Evolutionary conservation across 345 rosid species (phyloP).

Genomic region (Anacardium occidentale): DNA sequence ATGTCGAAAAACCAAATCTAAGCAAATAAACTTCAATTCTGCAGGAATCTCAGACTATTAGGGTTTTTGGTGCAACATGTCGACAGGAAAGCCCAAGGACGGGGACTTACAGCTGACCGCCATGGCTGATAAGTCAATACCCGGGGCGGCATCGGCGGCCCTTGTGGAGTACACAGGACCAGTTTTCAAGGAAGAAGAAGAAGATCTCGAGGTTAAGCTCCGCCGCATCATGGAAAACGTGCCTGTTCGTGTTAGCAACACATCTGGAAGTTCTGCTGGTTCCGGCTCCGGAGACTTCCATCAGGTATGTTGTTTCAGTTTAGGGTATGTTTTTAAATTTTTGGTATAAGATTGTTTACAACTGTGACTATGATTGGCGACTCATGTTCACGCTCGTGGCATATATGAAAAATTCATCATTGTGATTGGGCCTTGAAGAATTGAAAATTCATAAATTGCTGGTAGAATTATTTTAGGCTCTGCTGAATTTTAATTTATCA

Average conservation of each 20-base stretch:
- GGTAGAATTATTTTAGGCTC: neutral
- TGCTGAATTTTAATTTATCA: neutral
- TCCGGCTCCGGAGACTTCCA: constrained; percentile 96
- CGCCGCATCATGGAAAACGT: constrained; percentile 90
- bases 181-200: constrained; percentile 75
- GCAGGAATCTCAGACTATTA: too few species aligned
- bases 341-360: neutral
- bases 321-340: neutral
- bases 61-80: too few species aligned
- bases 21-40: too few species aligned
- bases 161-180: constrained; percentile 77
- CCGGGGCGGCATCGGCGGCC: constrained; percentile 44
- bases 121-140: constrained; percentile 43
- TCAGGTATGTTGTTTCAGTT: constrained; percentile 48
- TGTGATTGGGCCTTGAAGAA: neutral
- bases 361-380: neutral
- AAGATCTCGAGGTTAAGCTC: constrained; percentile 89
- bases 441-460: neutral
- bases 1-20: too few species aligned
- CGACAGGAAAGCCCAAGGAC: constrained; percentile 50
- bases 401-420: neutral
- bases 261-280: constrained; percentile 98
- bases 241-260: constrained; percentile 89
- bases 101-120: constrained; percentile 49
- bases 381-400: neutral